Conservation (phyloP, 106 monocot genomes). For the Dioscorea alata region DNA sequence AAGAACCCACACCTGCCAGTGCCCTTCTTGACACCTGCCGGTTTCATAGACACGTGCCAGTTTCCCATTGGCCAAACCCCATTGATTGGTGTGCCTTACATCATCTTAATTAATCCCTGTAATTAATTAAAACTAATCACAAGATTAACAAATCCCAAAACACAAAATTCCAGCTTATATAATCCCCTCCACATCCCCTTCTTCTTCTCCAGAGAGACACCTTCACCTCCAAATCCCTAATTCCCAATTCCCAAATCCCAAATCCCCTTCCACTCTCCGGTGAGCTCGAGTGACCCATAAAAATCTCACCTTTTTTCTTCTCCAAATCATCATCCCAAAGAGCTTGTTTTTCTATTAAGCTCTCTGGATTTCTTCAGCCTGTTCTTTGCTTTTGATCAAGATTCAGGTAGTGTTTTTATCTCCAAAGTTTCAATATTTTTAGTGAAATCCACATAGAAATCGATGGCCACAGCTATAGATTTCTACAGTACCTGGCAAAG, state of each 20-base stretch:
- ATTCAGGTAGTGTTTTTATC: slow-evolving; percentile 3
- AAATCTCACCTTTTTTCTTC: neutral
- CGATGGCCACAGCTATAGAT: slow-evolving; percentile 63
- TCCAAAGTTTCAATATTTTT: neutral
- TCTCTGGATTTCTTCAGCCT: slow-evolving; percentile 10
- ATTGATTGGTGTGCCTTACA: neutral
- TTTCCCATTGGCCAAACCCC: neutral
- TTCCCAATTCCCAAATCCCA: too few species aligned
- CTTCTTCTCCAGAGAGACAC: neutral
- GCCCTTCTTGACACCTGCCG: neutral
- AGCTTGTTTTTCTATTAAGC: slow-evolving; percentile 33
- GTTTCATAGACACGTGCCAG: neutral
- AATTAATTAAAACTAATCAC: neutral
- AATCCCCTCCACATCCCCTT: neutral
- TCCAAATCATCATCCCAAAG: slow-evolving; percentile 3
- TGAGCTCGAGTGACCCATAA: neutral
- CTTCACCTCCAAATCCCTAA: neutral
- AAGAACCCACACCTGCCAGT: neutral
- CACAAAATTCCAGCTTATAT: neutral
- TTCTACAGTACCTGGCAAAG: slow-evolving; percentile 34
- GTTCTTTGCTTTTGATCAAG: slow-evolving; percentile 29
- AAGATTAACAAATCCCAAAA: neutral
- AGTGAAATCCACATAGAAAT: neutral
- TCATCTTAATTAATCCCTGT: neutral
- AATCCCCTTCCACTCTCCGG: neutral